phyloP scores from a whole-genome alignment of 306 rosid species.

The Prunus dulcis region DNA sequence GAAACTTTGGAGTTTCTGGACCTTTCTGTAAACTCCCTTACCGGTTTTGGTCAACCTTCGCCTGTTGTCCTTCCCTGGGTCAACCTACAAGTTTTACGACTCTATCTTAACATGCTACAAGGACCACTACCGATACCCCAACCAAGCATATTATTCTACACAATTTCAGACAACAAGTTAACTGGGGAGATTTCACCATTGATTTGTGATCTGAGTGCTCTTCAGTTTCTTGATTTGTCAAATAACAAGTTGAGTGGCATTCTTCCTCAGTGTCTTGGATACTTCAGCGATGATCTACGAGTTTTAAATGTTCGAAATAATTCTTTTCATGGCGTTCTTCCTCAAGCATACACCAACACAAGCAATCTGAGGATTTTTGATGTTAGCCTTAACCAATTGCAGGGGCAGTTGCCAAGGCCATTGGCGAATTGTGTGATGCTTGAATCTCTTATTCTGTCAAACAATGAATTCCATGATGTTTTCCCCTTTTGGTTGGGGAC shows the following conservation, averaged over 20 bases:
- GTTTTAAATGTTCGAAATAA: background rate
- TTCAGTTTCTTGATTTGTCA: background rate
- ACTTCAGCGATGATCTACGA: background rate
- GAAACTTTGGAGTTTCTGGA: background rate
- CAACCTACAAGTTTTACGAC: background rate
- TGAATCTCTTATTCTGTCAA: background rate
- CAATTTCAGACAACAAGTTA: background rate
- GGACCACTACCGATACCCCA: background rate
- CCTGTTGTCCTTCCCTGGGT: background rate
- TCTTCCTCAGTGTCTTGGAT: background rate
- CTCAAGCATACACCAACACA: background rate
- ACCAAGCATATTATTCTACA: background rate
- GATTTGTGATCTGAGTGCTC: background rate
- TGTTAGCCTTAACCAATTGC: background rate
- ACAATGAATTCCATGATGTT: background rate
- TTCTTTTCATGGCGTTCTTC: background rate
- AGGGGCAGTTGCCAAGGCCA: background rate
- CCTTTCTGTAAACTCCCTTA: background rate
- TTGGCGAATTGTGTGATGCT: background rate
- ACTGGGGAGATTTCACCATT: background rate
- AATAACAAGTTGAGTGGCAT: background rate
- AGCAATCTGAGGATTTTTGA: background rate
- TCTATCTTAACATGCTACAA: background rate
- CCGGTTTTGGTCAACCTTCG: background rate
- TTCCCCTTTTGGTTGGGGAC: background rate